phyloP scores from a whole-genome alignment of 345 rosid genomes.

The Boechera retrofracta region DNA sequence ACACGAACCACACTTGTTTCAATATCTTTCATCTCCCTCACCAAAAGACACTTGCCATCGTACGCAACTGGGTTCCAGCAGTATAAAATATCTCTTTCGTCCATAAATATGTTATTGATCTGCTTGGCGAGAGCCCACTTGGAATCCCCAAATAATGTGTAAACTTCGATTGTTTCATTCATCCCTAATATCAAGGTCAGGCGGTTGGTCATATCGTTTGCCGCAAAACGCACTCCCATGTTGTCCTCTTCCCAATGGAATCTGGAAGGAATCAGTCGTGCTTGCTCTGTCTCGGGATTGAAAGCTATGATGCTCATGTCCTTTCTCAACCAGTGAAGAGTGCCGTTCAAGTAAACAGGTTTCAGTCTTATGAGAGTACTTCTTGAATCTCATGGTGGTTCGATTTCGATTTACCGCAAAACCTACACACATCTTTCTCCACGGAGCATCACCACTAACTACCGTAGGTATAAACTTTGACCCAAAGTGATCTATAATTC shows the following conservation, averaged over 20 bases:
- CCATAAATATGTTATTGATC: background rate
- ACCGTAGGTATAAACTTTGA: background rate
- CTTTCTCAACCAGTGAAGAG: background rate
- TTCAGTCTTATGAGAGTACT: background rate
- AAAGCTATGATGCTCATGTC: slow-evolving; percentile 9
- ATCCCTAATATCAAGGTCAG: background rate
- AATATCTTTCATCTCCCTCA: background rate
- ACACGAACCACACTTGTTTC: background rate
- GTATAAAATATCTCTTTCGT: background rate
- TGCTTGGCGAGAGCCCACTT: background rate
- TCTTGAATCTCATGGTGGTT: background rate
- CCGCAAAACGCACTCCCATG: background rate
- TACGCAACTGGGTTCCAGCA: background rate
- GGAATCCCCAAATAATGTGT: background rate
- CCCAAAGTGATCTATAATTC: background rate
- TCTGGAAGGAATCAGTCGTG: background rate
- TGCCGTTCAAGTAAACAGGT: background rate
- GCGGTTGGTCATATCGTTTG: background rate
- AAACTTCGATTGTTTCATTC: background rate
- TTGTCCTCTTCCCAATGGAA: background rate
- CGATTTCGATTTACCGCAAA: background rate
- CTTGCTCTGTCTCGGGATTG: slow-evolving; percentile 12
- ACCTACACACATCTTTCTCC: background rate
- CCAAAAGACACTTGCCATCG: slow-evolving; percentile 20
- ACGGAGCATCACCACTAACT: background rate